phyloP scores from a whole-genome alignment of 2,329 filamentous ascomycete species.

The Didymellaceae sp. region DNA sequence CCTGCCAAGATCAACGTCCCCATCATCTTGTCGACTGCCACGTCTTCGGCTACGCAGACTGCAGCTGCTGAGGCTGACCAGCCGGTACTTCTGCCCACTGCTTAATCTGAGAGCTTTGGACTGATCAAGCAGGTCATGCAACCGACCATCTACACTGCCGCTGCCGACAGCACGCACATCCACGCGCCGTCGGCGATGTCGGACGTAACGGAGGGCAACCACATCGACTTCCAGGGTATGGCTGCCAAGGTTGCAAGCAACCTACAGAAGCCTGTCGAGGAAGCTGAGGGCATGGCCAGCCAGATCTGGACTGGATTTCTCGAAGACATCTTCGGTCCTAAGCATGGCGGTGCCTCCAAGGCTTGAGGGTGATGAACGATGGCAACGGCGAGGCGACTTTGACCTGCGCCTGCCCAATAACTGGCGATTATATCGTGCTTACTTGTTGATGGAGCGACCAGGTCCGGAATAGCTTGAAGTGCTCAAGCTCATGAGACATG shows the following conservation, averaged over 20 bases:
- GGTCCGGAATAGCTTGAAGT: conserved; percentile 39
- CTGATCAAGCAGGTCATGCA: conserved; percentile 55
- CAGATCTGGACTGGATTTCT: conserved; percentile 57
- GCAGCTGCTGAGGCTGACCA: conserved; percentile 35
- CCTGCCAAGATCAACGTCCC: conserved; percentile 55
- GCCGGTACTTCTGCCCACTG: conserved; percentile 27
- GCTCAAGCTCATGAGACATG: conserved; percentile 46
- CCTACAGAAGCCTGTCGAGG: conserved; percentile 46
- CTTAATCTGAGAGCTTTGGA: conserved; percentile 18
- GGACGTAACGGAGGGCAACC: conserved; percentile 64
- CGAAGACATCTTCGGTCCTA: conserved; percentile 57
- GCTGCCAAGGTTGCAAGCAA: conserved; percentile 56
- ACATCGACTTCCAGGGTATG: conserved; percentile 63
- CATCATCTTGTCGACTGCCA: conserved; percentile 50
- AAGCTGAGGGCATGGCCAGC: conserved; percentile 52
- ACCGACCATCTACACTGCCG: conserved; percentile 63
- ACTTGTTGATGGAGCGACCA: conserved; percentile 9
- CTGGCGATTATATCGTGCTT: conserved; percentile 5
- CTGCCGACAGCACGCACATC: conserved; percentile 56
- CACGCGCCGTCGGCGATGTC: conserved; percentile 61
- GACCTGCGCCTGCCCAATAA: not conserved
- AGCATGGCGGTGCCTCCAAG: conserved; percentile 32
- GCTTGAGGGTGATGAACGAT: conserved; percentile 16
- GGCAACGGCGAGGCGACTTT: not conserved
- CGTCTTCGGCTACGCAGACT: conserved; percentile 21